Evolutionary conservation across 2,329 filamentous ascomycete species (phyloP), one percentile per base, ranked within the genome.

Genomic region (Phialemonium atrogriseum): DNA sequence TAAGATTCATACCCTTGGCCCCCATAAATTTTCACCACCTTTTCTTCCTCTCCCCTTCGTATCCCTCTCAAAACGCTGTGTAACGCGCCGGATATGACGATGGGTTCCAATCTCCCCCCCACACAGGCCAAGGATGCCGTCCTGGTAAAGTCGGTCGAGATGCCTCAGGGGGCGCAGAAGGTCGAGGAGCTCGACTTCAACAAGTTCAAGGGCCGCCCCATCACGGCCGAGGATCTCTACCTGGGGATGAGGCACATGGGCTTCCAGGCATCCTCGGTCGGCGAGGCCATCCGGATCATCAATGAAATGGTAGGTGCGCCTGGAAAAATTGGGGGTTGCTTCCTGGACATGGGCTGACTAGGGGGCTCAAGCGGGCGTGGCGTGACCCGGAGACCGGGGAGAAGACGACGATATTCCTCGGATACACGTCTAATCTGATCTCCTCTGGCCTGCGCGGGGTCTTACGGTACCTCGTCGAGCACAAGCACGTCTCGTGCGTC

Each of bases 401-500:
- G 16, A 74, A 74, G 48, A 91, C 91, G 12, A 96, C 91, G 38
- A 89, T 98, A 47, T 96, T 98, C 59, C 75, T 98, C 7, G 91
- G 91, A 35, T 98, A 95, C 63, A 98, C 91, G 8, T 94, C 86
- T 30, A 98, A 98, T 55, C 71, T 98, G 47, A 95, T 98, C 50
- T 96, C 91, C 0, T 98, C 89, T 4, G 91, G 91, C 7, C 73
- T 98, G 18, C 77, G 91, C 33, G 88, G 94, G 44, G 88, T 88
- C 21, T 67, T 98, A 43, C 84, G 91, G 35, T 98, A 87, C 64
- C 75, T 98, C 1, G 88, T 93, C 26, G 75, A 96, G 62, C 87
- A 98, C 62, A 80, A 79, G 41, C 88, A 96, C 54, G 79, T 98
- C 41, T 91, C 86, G 1, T 84, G 82, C 44, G 85, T 98, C 49